These are phyloP conservation scores for Vaccinium myrtillus DNA, from an alignment of 148 eudicot species.

Conservation along the genomic window DNA sequence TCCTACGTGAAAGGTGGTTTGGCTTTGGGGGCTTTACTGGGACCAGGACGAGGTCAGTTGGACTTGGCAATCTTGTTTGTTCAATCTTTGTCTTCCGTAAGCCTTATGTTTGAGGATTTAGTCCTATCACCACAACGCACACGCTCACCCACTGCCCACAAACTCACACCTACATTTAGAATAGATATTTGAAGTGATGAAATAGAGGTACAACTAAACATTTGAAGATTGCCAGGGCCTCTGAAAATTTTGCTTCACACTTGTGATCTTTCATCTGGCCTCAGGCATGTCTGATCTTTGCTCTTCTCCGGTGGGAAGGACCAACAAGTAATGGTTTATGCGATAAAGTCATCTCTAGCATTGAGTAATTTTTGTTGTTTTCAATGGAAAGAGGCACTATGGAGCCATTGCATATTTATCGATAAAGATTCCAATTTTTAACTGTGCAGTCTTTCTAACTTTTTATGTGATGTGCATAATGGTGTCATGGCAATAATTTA, in stretches of 20 bases:
- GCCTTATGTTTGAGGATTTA: not conserved
- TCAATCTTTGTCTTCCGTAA: conserved; percentile 1
- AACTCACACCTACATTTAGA: not conserved
- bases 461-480: not conserved
- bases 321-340: not conserved
- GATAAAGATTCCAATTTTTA: not conserved
- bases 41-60: conserved; percentile 91
- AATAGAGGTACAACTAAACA: not conserved
- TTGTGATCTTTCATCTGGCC: not conserved
- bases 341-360: not conserved
- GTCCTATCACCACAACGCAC: not conserved
- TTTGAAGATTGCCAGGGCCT: not conserved
- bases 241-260: not conserved
- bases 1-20: conserved; percentile 78
- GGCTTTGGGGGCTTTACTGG: conserved; percentile 81
- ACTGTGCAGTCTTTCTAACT: not conserved
- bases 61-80: not conserved
- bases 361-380: not conserved
- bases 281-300: not conserved
- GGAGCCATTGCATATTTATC: not conserved
- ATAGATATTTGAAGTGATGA: not conserved
- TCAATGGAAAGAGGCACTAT: not conserved
- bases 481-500: not conserved
- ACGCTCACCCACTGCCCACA: not conserved
- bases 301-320: not conserved